phyloP scores from a whole-genome alignment of 1,284 basidiomycete species.

The Rhodotorula sp. region DNA sequence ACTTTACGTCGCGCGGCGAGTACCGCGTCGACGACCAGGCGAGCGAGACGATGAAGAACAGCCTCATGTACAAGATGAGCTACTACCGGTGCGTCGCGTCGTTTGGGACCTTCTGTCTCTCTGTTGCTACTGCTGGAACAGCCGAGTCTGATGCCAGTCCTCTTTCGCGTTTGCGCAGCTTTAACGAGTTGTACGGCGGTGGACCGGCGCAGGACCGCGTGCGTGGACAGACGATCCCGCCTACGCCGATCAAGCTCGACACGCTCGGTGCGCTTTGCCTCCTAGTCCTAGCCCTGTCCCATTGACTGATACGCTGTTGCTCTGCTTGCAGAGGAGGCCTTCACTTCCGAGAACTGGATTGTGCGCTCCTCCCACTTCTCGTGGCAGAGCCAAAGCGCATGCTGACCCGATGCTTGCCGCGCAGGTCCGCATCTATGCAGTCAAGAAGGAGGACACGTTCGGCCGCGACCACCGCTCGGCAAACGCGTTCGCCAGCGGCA shows the following conservation, averaged over 20 bases:
- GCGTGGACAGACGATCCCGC: constrained; percentile 74
- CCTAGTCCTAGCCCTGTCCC: constrained; percentile 6
- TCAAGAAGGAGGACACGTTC: constrained; percentile 90
- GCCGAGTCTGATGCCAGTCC: too few species aligned
- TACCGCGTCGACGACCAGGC: constrained; percentile 90
- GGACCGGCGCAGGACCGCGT: constrained; percentile 75
- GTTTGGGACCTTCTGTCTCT: neutral
- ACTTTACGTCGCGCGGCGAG: constrained; percentile 91
- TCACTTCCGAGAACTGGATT: constrained; percentile 98
- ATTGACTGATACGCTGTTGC: constrained; percentile 25
- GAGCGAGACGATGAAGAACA: constrained; percentile 87
- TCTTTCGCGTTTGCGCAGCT: constrained; percentile 56
- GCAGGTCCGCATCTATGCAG: constrained; percentile 88
- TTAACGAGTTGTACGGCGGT: constrained; percentile 81
- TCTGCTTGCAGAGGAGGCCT: constrained; percentile 73
- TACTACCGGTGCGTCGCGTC: constrained; percentile 74
- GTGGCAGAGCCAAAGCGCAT: too few species aligned
- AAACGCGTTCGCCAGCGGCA: constrained; percentile 79
- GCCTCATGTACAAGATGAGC: constrained; percentile 84
- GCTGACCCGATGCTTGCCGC: too few species aligned
- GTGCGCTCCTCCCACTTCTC: constrained; percentile 56
- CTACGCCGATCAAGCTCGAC: constrained; percentile 76
- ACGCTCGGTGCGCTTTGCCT: constrained; percentile 65
- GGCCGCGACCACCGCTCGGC: constrained; percentile 84
- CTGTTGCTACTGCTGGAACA: neutral